Percentiles rank a stretch among this genome's conserved stretches.
Conservation (phyloP, 139 green algal genomes). For the Chlorella sp. region DNA sequence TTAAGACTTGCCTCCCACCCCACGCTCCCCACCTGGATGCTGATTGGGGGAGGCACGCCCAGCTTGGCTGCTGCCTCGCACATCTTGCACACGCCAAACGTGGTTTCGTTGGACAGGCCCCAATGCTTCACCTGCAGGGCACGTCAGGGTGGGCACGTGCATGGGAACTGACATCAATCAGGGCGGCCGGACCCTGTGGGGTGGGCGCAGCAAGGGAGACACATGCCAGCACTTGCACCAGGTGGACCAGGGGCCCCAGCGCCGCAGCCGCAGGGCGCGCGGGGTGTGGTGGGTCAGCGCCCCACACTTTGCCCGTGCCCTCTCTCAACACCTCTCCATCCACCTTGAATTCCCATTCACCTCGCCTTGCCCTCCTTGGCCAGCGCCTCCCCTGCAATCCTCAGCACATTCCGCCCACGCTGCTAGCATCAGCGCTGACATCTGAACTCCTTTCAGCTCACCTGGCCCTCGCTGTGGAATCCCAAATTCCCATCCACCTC, state of each 20-base stretch:
- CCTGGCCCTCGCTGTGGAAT: no score
- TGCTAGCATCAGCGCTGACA: no score
- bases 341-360: no score
- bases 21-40: slow-evolving; percentile 69
- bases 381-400: not conserved
- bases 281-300: no score
- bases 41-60: slow-evolving; percentile 73
- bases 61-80: slow-evolving; percentile 51
- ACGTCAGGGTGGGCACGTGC: not conserved
- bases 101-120: slow-evolving; percentile 89
- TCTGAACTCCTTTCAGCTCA: no score
- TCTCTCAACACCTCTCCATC: not conserved
- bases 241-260: not conserved
- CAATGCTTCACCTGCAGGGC: slow-evolving; percentile 73
- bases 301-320: no score
- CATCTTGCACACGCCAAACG: slow-evolving; percentile 79
- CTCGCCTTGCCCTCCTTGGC: not conserved
- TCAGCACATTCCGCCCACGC: no score
- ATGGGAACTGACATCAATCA: not conserved
- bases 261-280: not conserved
- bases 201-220: no score
- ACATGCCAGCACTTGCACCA: not conserved
- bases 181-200: not conserved
- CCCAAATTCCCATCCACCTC: no score
- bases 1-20: no score